Evolutionary conservation across 2,329 filamentous ascomycete genomes (phyloP), one percentile per base, ranked within the genome.

Genomic region (Phoma sp.): DNA sequence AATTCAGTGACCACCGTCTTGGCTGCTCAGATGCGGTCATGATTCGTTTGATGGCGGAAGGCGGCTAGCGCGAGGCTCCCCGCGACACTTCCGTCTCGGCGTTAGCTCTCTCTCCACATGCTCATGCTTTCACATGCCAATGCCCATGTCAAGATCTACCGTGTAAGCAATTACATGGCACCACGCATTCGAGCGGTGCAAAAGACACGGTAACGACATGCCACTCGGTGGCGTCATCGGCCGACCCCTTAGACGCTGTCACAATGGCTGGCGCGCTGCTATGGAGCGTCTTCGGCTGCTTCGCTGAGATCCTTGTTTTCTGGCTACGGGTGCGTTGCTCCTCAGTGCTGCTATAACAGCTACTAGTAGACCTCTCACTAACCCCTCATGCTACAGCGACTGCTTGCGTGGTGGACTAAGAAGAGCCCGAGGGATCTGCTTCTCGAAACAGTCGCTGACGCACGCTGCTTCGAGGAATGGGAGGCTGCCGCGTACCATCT

Each of bases 401-500:
- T 91, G 45, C 77, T 84, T 57, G 78, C 78, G 49, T 91, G 89
- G 86, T 88, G 87, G 79, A 83, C 77, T 51, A 82, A 82, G 59
- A 88, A 84, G 72, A 88, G 83, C 44, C 83, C 84, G 2, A 81
- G 84, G 43, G 85, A 89, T 60, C 77, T 86, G 49, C 87, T 90
- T 77, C 80, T 89, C 38, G 82, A 89, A 57, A 78, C 82, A 23
- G 79, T 96, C 42, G 82, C 81, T 47, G 82, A 85, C 54, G 89
- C 91, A 14, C 80, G 85, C 60, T 82, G 83, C 24, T 96, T 89
- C 69, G 90, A 95, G 68, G 89, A 95, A 70, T 97, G 92, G 91
- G 88, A 93, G 70, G 87, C 88, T 61, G 87, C 89, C n/a, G 91
- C 92, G 1, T 83, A 89, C 59, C 85, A 90, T 66, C 82, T 96